Evolutionary conservation across 2,329 filamentous ascomycete species (phyloP), one percentile per base, ranked within the genome.

Genomic region (Drechslera avenae): DNA sequence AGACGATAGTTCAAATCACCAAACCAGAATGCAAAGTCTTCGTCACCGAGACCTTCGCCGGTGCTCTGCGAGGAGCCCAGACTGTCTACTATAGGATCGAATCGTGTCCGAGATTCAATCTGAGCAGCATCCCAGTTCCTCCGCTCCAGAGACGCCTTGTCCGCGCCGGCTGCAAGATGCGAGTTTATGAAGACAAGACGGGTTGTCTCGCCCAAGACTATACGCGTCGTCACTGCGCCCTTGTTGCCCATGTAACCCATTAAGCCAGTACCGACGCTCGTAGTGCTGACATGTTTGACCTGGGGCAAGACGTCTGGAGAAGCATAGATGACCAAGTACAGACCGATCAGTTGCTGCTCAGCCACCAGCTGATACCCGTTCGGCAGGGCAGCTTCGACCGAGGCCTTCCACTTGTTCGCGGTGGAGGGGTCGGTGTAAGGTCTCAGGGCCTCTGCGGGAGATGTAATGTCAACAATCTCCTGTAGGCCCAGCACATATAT

Each of bases 181-280:
- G 85, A 90, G 72, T 99, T 96, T 59, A 97, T 80, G 71, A 99
- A 97, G 18, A 94, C 87, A 47, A 99, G 76, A 23, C 88, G 83
- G 0, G 94, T 97, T 0, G 91, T 91, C 71, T 97, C 94, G 2
- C 93, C 94, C 1, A 99, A 77, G 1, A 99, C 80, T 3, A 99
- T 78, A 16, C 93, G 84, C 3, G 89, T 88, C 3, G 87, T 84
- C 0, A 96, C 88, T 3, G 90, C 93, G 1, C 94, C 94, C 72
- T 99, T 99, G 73, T 99, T 99, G 8, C 94, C 94, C 78, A 97
- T 87, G 67, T 96, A 96, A 0, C 93, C 93, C 74, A 95, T 84
- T 35, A 97, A 74, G 0, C 94, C 94, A 0, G 94, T 99, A 0
- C 92, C 93, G 6, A 97, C 87, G 50, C 85, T 88, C 4, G 86